Evolutionary conservation across 352 stramenopile genomes (phyloP).

Genomic region (Halophytophthora batemanensis): DNA sequence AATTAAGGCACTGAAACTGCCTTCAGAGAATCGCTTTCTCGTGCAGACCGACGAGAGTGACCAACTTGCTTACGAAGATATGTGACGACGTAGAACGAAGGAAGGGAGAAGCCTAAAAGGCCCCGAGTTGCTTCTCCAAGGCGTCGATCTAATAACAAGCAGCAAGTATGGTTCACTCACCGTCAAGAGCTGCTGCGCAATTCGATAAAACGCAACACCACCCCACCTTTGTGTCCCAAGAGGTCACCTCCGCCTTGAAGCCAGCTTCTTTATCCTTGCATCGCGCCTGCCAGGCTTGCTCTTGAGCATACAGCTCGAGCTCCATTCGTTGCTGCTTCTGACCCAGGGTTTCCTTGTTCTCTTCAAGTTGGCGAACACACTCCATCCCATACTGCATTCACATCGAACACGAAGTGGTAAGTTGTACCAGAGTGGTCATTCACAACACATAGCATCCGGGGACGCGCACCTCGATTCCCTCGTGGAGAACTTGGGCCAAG

Average conservation of each 20-base stretch:
- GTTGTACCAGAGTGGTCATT: not conserved
- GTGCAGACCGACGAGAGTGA: too few species aligned
- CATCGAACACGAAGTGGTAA: not conserved
- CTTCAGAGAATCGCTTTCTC: too few species aligned
- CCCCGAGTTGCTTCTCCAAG: too few species aligned
- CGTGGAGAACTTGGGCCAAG: constrained; percentile 20
- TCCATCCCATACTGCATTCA: constrained; percentile 20
- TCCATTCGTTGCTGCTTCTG: constrained; percentile 22
- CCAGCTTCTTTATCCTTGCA: constrained; percentile 24
- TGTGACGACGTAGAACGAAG: too few species aligned
- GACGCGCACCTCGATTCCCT: constrained; percentile 29
- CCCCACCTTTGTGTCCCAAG: constrained; percentile 34
- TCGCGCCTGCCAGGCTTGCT: constrained; percentile 25
- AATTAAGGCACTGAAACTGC: too few species aligned
- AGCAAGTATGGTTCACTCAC: too few species aligned
- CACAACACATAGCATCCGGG: not conserved
- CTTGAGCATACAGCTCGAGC: constrained; percentile 25
- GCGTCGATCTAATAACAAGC: too few species aligned
- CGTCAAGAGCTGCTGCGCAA: too few species aligned
- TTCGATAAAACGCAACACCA: too few species aligned
- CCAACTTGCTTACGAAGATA: too few species aligned
- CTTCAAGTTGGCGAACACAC: constrained; percentile 9
- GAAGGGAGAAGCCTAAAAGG: too few species aligned
- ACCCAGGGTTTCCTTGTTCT: constrained; percentile 7
- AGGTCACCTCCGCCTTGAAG: constrained; percentile 20